phyloP scores from a whole-genome alignment of 371 early-diverging fungal genomes.

The Rhizopus delemar region DNA sequence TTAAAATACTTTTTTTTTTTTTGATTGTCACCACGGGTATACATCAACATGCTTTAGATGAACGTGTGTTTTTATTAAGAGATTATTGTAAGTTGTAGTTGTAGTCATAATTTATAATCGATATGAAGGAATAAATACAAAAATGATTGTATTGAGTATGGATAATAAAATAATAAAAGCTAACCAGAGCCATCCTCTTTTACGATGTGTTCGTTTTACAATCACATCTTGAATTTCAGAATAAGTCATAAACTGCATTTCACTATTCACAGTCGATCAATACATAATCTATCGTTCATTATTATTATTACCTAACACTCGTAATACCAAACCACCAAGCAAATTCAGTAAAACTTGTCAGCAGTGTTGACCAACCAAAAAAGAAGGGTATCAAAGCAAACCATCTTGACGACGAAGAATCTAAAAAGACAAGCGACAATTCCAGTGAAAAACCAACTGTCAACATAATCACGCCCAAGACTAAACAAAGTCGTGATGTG shows the following conservation, averaged over 20 bases:
- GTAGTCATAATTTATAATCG: slow-evolving; percentile 22
- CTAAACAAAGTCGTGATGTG: slow-evolving; percentile 25
- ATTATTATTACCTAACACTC: slow-evolving; percentile 34
- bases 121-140: slow-evolving; percentile 46
- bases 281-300: not conserved
- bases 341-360: slow-evolving; percentile 43
- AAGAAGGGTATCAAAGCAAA: slow-evolving; percentile 43
- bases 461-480: slow-evolving; percentile 31
- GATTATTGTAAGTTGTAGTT: not conserved
- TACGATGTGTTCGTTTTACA: slow-evolving; percentile 37
- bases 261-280: slow-evolving; percentile 16
- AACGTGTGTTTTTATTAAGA: not conserved
- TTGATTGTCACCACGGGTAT: not conserved
- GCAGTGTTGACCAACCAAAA: slow-evolving; percentile 39
- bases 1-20: not conserved
- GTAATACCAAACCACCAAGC: slow-evolving; percentile 49
- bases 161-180: slow-evolving; percentile 27
- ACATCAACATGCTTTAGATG: not conserved
- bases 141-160: slow-evolving; percentile 38
- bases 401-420: slow-evolving; percentile 31
- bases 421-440: slow-evolving; percentile 42
- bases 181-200: slow-evolving; percentile 42
- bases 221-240: slow-evolving; percentile 43
- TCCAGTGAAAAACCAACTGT: slow-evolving; percentile 43
- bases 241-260: slow-evolving; percentile 40